phyloP scores from a whole-genome alignment of 306 rosid genomes.

The Lathyrus oleraceus region DNA sequence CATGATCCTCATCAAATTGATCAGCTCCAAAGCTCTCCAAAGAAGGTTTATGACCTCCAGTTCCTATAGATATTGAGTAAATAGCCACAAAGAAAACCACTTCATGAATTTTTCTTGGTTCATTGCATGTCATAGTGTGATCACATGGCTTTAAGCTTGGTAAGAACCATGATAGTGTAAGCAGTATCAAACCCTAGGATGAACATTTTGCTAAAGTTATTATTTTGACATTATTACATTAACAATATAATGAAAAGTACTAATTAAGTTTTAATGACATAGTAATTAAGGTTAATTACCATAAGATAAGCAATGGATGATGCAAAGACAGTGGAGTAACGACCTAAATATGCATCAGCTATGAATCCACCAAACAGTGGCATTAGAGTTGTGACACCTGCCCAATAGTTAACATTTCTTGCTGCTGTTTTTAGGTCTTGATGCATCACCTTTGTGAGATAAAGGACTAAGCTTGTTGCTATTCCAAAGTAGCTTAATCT shows the following conservation, averaged over 20 bases:
- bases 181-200: conserved; percentile 72
- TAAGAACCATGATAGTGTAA: conserved; percentile 71
- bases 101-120: conserved; percentile 72
- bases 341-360: conserved; percentile 91
- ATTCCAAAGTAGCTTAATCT: conserved; percentile 86
- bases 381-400: conserved; percentile 87
- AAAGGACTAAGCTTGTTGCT: conserved; percentile 78
- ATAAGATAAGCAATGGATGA: conserved; percentile 66
- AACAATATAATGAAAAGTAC: neutral
- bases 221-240: no score
- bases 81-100: conserved; percentile 72
- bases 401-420: conserved; percentile 81
- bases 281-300: conserved; percentile 43
- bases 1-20: conserved; percentile 81
- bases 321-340: conserved; percentile 66
- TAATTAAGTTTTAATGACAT: neutral
- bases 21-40: conserved; percentile 95
- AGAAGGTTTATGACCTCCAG: conserved; percentile 93
- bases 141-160: conserved; percentile 74
- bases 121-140: conserved; percentile 35
- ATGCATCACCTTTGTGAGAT: conserved; percentile 73
- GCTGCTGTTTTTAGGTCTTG: conserved; percentile 85
- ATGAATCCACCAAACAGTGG: conserved; percentile 86
- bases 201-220: neutral
- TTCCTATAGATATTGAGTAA: conserved; percentile 75